phyloP scores from a whole-genome alignment of 148 eudicot genomes.

The Vaccinium vitisidaea region DNA sequence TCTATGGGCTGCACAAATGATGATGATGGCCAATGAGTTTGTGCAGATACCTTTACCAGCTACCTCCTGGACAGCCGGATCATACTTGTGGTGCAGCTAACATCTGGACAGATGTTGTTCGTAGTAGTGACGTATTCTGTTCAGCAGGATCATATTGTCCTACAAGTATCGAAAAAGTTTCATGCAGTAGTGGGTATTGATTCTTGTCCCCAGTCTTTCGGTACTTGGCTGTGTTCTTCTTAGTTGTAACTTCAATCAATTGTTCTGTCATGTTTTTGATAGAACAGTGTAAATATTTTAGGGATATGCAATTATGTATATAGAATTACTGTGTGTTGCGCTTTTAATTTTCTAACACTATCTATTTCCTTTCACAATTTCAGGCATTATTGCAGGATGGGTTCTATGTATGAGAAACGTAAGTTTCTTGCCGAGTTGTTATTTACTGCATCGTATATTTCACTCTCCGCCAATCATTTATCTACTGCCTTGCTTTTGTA shows the following conservation, averaged over 20 bases:
- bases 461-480: background rate
- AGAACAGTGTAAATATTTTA: background rate
- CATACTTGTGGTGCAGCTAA: conserved; percentile 97
- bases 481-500: conserved; percentile 5
- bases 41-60: conserved; percentile 70
- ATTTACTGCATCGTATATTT: background rate
- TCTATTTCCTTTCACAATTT: conserved; percentile 21
- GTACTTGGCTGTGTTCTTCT: background rate
- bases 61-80: conserved; percentile 54
- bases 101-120: conserved; percentile 69
- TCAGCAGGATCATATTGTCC: conserved; percentile 91
- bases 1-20: conserved; percentile 7
- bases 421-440: conserved; percentile 29
- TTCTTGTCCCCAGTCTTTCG: conserved; percentile 13
- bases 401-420: conserved; percentile 69
- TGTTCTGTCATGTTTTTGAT: background rate
- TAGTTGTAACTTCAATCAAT: background rate
- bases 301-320: background rate
- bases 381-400: conserved; percentile 86
- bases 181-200: conserved; percentile 73
- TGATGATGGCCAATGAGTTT: conserved; percentile 3
- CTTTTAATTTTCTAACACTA: background rate
- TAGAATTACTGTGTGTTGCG: background rate
- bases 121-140: conserved; percentile 61
- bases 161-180: conserved; percentile 39